Evolutionary conservation across 2,329 filamentous ascomycete genomes (phyloP).

Genomic region (Penicillium sp.): DNA sequence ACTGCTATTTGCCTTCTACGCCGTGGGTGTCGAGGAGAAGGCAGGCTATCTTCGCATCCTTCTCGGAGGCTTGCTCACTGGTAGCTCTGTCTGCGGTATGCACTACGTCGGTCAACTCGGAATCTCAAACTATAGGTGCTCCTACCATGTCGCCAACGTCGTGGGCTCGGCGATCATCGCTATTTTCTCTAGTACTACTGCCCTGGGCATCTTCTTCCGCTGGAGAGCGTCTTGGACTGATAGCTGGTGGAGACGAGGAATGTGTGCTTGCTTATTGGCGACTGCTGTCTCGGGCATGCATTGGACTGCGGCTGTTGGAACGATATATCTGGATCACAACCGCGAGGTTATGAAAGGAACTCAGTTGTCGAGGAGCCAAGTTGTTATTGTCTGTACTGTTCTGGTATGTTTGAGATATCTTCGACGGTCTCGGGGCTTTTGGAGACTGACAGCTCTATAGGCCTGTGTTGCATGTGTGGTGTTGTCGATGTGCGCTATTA

Average conservation of each 20-base stretch:
- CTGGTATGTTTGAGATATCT: conserved; percentile 53
- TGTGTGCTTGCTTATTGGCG: conserved; percentile 68
- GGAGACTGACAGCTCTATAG: conserved; percentile 39
- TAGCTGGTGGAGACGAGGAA: conserved; percentile 70
- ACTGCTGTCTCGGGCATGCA: conserved; percentile 82
- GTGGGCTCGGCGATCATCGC: conserved; percentile 71
- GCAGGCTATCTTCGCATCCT: conserved; percentile 60
- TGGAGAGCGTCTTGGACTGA: conserved; percentile 75
- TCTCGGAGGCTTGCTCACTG: conserved; percentile 67
- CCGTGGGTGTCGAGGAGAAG: conserved; percentile 61
- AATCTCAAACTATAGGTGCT: conserved; percentile 71
- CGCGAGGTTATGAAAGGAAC: conserved; percentile 42
- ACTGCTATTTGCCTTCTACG: conserved; percentile 69
- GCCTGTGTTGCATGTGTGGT: conserved; percentile 62
- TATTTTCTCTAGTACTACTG: conserved; percentile 66
- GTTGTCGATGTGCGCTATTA: conserved; percentile 57
- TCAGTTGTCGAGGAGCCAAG: conserved; percentile 60
- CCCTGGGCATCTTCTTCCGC: conserved; percentile 74
- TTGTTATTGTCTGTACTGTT: conserved; percentile 71
- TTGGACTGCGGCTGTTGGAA: conserved; percentile 75
- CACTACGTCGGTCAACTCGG: conserved; percentile 85
- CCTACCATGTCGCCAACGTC: conserved; percentile 61
- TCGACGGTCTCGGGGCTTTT: background rate
- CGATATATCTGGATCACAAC: conserved; percentile 61
- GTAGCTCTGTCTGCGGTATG: conserved; percentile 77